These are phyloP conservation scores for Acacia concinna DNA, from an alignment of 331 rosid genomes.

Conservation along the genomic window DNA sequence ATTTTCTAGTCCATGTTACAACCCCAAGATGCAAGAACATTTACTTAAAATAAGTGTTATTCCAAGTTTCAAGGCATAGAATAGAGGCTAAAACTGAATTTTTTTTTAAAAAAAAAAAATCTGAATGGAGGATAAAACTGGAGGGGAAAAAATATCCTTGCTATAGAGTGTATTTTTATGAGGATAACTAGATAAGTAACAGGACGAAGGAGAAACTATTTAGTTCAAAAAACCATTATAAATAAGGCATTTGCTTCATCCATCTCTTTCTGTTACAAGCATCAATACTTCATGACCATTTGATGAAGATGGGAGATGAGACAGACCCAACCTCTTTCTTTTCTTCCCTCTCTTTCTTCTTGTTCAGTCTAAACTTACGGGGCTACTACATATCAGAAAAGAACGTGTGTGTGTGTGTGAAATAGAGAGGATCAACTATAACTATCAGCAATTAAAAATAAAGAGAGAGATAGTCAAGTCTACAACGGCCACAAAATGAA, in stretches of 20 bases:
- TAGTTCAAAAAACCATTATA: neutral
- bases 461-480: neutral
- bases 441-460: too few relatives aligned
- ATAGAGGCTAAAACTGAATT: too few relatives aligned
- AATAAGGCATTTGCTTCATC: neutral
- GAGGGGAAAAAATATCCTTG: too few relatives aligned
- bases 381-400: neutral
- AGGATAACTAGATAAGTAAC: too few relatives aligned
- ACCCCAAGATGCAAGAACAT: neutral
- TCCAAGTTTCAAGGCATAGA: neutral
- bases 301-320: neutral
- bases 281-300: neutral
- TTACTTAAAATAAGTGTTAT: neutral
- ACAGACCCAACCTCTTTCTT: neutral
- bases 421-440: too few relatives aligned
- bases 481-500: neutral
- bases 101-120: too few relatives aligned
- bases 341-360: neutral
- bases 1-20: neutral
- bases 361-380: neutral
- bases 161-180: too few relatives aligned
- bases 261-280: neutral
- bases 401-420: too few relatives aligned
- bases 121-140: too few relatives aligned
- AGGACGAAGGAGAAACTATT: neutral